Evolutionary conservation across 2,329 filamentous ascomycete species (phyloP).

Genomic region (Microcyclosporella mali): DNA sequence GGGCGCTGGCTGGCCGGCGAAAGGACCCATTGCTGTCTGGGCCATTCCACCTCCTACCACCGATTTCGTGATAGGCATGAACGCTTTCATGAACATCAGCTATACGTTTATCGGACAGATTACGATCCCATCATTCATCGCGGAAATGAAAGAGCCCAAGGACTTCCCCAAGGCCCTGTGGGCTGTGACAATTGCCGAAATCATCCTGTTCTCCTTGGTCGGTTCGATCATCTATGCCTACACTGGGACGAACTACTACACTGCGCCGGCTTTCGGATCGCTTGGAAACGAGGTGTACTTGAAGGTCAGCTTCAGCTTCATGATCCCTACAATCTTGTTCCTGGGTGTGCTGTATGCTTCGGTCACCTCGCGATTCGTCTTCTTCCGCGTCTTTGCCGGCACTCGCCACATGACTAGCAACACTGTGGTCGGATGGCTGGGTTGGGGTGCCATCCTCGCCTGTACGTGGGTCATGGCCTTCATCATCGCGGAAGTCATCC

Average conservation of each 20-base stretch:
- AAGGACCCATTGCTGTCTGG: slow-evolving; percentile 61
- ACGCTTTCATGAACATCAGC: slow-evolving; percentile 88
- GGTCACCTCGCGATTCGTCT: slow-evolving; percentile 82
- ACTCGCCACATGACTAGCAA: slow-evolving; percentile 74
- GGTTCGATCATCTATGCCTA: slow-evolving; percentile 79
- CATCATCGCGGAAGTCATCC: slow-evolving; percentile 86
- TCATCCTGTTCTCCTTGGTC: slow-evolving; percentile 78
- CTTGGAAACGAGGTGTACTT: slow-evolving; percentile 68
- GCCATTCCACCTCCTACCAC: slow-evolving; percentile 63
- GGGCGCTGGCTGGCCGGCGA: slow-evolving; percentile 40
- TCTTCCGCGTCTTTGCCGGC: slow-evolving; percentile 79
- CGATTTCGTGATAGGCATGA: slow-evolving; percentile 75
- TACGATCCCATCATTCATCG: slow-evolving; percentile 88
- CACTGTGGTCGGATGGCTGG: slow-evolving; percentile 72
- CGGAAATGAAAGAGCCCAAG: slow-evolving; percentile 74
- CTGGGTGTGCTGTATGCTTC: slow-evolving; percentile 85
- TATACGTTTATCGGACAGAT: slow-evolving; percentile 97
- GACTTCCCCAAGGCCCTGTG: slow-evolving; percentile 93
- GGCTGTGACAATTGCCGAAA: slow-evolving; percentile 80
- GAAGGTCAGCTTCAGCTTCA: slow-evolving; percentile 87
- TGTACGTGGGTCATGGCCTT: slow-evolving; percentile 80
- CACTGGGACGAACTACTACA: slow-evolving; percentile 84
- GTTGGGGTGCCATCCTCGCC: slow-evolving; percentile 70
- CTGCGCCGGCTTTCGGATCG: slow-evolving; percentile 78
- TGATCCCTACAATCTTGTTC: slow-evolving; percentile 92